Conservation (phyloP, 495 filamentous ascomycete species). For the Tuber brumale region DNA sequence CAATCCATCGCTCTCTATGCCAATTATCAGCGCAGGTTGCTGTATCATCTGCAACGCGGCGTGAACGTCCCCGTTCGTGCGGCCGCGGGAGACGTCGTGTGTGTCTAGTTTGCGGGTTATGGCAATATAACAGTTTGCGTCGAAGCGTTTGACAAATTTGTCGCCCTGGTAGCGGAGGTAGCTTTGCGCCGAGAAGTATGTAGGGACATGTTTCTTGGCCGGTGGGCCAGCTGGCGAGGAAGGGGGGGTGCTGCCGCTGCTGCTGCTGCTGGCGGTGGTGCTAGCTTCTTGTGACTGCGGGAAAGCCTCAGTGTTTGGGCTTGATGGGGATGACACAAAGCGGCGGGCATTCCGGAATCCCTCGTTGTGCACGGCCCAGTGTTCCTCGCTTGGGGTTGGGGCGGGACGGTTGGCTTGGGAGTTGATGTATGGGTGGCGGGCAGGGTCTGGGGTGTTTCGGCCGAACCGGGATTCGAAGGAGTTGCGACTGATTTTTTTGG, state of each 20-base stretch:
- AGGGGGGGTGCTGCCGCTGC: neutral
- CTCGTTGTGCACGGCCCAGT: constrained; percentile 94
- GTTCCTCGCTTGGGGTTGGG: constrained; percentile 65
- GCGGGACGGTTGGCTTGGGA: constrained; percentile 51
- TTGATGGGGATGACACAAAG: constrained; percentile 38
- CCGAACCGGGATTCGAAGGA: constrained; percentile 95
- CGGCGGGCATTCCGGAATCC: constrained; percentile 59
- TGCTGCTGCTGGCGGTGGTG: neutral
- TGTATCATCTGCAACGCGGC: constrained; percentile 73
- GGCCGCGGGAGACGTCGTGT: constrained; percentile 79
- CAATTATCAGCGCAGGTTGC: constrained; percentile 82
- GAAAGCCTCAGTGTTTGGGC: constrained; percentile 11
- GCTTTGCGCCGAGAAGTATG: constrained; percentile 93
- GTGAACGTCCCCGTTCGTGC: constrained; percentile 49
- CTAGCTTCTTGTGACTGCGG: constrained; percentile 3
- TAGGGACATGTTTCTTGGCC: constrained; percentile 50
- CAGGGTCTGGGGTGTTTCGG: constrained; percentile 80
- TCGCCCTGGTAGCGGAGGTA: constrained; percentile 96
- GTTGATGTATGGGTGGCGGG: constrained; percentile 70
- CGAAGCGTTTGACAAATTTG: constrained; percentile 95
- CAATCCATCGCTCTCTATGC: constrained; percentile 88
- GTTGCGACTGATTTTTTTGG: constrained; percentile 60
- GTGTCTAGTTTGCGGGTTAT: constrained; percentile 99
- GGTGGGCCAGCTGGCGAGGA: neutral
- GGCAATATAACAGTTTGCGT: constrained; percentile 97